Evolutionary conservation across 768 basidiomycete species (phyloP).

Genomic region (Phaffia australis): DNA sequence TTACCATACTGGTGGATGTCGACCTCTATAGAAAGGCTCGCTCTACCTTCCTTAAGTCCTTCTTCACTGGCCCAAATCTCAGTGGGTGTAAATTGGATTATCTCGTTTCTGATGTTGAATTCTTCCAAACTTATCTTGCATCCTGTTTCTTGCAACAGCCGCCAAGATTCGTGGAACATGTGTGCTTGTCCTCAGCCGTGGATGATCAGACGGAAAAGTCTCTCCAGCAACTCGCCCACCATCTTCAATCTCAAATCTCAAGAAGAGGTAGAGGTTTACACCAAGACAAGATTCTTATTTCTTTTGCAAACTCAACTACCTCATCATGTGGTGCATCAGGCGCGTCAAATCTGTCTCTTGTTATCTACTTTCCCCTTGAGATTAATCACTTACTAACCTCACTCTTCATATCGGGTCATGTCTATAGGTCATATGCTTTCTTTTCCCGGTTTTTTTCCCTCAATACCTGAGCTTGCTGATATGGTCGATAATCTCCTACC

Average conservation of each 20-base stretch:
- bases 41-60: constrained; percentile 44
- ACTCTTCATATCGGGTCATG: background rate
- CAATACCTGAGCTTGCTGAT: background rate
- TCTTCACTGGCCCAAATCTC: background rate
- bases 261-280: no score
- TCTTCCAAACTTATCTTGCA: background rate
- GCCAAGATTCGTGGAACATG: background rate
- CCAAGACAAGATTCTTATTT: no score
- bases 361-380: background rate
- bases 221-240: no score
- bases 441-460: background rate
- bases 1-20: constrained; percentile 89
- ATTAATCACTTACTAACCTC: background rate
- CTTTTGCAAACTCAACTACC: no score
- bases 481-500: background rate
- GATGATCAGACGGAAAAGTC: no score
- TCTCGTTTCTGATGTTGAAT: background rate
- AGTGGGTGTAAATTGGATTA: background rate
- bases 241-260: no score
- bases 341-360: no score
- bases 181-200: background rate
- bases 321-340: no score
- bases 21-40: constrained; percentile 67
- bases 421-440: background rate
- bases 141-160: background rate